Evolutionary conservation across 257 asterid species (phyloP).

Genomic region (Solanum pinnatisectum): DNA sequence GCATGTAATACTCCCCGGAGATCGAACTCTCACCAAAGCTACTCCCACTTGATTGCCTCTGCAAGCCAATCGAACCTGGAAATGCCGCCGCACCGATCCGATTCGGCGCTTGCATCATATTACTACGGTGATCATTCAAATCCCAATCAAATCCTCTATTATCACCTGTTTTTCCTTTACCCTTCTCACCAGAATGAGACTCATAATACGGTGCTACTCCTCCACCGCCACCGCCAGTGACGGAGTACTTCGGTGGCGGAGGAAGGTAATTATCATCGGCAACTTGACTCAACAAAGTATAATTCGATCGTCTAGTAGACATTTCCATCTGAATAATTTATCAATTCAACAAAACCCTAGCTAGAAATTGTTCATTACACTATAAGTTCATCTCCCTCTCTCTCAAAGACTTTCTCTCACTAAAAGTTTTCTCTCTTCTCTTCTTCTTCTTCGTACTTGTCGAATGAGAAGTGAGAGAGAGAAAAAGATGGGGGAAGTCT

Average conservation of each 20-base stretch:
- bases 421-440: not conserved
- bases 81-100: conserved; percentile 48
- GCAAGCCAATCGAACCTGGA: conserved; percentile 47
- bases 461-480: conserved; percentile 11
- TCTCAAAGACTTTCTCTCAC: conserved; percentile 1
- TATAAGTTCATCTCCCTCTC: not conserved
- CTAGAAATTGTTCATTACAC: conserved; percentile 23
- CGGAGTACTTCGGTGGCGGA: conserved; percentile 31
- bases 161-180: conserved; percentile 13
- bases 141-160: conserved; percentile 59
- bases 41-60: conserved; percentile 92
- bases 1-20: conserved; percentile 59
- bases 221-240: conserved; percentile 14
- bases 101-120: conserved; percentile 35
- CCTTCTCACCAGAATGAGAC: conserved; percentile 59
- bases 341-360: conserved; percentile 12
- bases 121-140: conserved; percentile 38
- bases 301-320: conserved; percentile 70
- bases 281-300: conserved; percentile 49
- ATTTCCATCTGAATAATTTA: conserved; percentile 50
- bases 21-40: conserved; percentile 91
- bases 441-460: conserved; percentile 7
- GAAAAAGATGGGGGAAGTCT: not conserved
- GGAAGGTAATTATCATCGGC: conserved; percentile 50
- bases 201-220: conserved; percentile 5